A percentile compares a stretch with the other conserved stretches of the same genome.
phyloP scores from a whole-genome alignment of 345 rosid species.

The Capsella bursapastoris region DNA sequence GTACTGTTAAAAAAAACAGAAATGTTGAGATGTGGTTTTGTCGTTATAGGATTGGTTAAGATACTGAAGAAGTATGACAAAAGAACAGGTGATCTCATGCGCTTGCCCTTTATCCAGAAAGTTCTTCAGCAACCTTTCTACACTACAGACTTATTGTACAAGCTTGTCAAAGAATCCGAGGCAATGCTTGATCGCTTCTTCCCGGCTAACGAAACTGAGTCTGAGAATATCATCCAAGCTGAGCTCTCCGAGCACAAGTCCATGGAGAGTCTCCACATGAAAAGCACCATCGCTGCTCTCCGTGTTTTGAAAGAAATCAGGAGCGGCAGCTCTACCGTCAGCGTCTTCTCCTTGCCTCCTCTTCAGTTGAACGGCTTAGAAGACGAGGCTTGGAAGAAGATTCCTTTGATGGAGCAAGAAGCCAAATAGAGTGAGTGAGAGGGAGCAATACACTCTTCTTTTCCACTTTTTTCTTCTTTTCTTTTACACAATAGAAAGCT shows the following conservation, averaged over 20 bases:
- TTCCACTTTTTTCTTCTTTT: neutral
- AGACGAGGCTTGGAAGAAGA: conserved; percentile 80
- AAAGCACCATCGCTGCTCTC: conserved; percentile 80
- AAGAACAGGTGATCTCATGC: conserved; percentile 90
- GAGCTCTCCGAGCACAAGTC: conserved; percentile 70
- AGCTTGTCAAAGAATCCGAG: conserved; percentile 84
- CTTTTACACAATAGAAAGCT: conserved; percentile 18
- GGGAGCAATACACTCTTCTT: neutral
- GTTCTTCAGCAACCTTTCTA: conserved; percentile 93
- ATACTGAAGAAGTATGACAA: conserved; percentile 95
- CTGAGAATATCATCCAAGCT: conserved; percentile 40
- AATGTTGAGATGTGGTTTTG: conserved; percentile 8
- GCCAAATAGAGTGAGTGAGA: conserved; percentile 55
- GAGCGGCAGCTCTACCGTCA: conserved; percentile 84
- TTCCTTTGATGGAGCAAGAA: conserved; percentile 76
- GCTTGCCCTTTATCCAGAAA: conserved; percentile 87
- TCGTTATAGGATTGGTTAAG: conserved; percentile 76
- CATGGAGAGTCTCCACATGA: conserved; percentile 79
- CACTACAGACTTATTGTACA: conserved; percentile 84
- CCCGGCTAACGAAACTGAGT: conserved; percentile 47
- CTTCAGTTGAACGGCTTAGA: conserved; percentile 69
- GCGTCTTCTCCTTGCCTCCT: conserved; percentile 87
- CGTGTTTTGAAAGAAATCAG: conserved; percentile 78
- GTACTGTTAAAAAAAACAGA: neutral
- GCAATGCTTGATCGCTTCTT: conserved; percentile 76